Percentiles rank a stretch among this genome's conserved stretches.
phyloP scores from a whole-genome alignment of 495 filamentous ascomycete species.

The Aspergillus hancockii region DNA sequence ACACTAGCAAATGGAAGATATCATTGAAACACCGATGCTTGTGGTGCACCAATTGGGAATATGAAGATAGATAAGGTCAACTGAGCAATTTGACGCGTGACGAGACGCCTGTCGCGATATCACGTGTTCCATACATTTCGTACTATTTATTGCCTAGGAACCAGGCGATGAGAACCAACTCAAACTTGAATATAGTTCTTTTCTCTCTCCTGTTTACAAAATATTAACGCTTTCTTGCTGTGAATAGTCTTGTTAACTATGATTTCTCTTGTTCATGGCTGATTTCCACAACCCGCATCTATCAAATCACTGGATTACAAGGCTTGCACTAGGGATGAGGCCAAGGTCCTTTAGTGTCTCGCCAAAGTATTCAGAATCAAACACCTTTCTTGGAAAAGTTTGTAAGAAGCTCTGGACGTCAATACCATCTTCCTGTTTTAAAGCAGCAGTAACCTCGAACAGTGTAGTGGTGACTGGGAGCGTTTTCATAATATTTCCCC shows the following conservation, averaged over 20 bases:
- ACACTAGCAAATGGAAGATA: not conserved
- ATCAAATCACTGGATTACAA: conserved; percentile 63
- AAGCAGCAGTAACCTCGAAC: conserved; percentile 82
- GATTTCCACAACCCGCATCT: not conserved
- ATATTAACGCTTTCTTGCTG: not conserved
- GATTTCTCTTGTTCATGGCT: not conserved
- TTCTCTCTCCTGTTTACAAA: not conserved
- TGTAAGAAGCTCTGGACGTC: conserved; percentile 75
- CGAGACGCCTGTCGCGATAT: conserved; percentile 35
- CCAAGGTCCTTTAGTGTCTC: conserved; percentile 91
- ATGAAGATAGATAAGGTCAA: not conserved
- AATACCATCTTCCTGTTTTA: conserved; percentile 63
- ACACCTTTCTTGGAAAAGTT: conserved; percentile 87
- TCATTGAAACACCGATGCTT: conserved; percentile 12
- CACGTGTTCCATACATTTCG: conserved; percentile 34
- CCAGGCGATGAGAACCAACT: too few species aligned
- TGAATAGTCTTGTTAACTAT: not conserved
- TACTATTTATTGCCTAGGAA: too few species aligned
- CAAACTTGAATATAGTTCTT: not conserved
- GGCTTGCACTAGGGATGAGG: conserved; percentile 81
- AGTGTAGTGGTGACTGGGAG: conserved; percentile 84
- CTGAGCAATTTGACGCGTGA: conserved; percentile 26
- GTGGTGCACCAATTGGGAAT: not conserved
- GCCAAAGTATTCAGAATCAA: conserved; percentile 76
- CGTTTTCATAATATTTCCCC: conserved; percentile 77